phyloP scores from a whole-genome alignment of 2,329 filamentous ascomycete species.

The Exophiala mesophila region DNA sequence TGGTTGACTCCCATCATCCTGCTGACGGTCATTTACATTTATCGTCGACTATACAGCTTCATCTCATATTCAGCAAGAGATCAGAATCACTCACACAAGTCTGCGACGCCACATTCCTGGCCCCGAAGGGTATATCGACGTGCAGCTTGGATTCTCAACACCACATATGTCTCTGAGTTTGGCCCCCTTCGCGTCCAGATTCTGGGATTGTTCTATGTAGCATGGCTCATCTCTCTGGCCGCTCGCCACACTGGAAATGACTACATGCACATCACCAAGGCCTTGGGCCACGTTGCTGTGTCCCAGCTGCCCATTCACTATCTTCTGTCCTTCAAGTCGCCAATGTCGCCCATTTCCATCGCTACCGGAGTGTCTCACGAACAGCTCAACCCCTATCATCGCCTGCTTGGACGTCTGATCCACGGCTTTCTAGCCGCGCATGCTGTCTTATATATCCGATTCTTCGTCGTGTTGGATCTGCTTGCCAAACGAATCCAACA shows the following conservation, averaged over 20 bases:
- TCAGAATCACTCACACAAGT: neutral
- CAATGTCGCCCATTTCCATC: constrained; percentile 43
- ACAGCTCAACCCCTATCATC: constrained; percentile 53
- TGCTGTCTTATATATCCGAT: constrained; percentile 52
- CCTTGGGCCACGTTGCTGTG: constrained; percentile 54
- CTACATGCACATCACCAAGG: constrained; percentile 60
- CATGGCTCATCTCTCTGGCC: constrained; percentile 22
- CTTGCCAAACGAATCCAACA: constrained; percentile 52
- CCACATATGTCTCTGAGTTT: constrained; percentile 20
- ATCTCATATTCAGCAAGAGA: neutral
- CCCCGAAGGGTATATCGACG: constrained; percentile 9
- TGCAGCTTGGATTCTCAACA: constrained; percentile 16
- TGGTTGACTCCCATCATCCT: constrained; percentile 50
- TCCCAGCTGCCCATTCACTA: constrained; percentile 59
- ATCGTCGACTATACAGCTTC: constrained; percentile 23
- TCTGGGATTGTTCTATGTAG: constrained; percentile 16
- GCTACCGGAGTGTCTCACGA: constrained; percentile 53
- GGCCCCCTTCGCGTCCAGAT: constrained; percentile 21
- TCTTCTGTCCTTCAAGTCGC: constrained; percentile 43
- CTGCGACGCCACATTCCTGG: neutral
- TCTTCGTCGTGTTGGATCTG: constrained; percentile 50
- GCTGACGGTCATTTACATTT: constrained; percentile 37
- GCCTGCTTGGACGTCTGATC: constrained; percentile 52
- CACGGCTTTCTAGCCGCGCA: constrained; percentile 51
- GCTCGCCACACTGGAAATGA: constrained; percentile 34